Base-by-base conservation (phyloP, 1,139 yeast genomes). In the Yamadazyma sp. region DNA sequence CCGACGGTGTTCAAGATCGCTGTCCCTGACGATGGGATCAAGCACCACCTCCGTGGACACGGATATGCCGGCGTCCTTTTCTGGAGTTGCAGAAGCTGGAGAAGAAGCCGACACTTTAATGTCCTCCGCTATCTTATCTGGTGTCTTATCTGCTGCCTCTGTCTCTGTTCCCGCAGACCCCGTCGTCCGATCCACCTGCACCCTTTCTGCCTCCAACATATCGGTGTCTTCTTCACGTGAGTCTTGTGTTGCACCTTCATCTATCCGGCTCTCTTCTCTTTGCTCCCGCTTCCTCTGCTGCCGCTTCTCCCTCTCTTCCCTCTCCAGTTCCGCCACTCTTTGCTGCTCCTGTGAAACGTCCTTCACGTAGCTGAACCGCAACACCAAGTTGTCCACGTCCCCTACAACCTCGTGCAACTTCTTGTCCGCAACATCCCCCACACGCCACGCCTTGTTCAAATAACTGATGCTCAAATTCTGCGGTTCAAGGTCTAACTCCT, bases 331-430 rank as follows among this genome's bases (percentile, higher is more conserved):
- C 2, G 42, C 50, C 9, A 41, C 36, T n/a, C 29, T 28, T 29
- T 42, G 41, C 24, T 45, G 51, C 31, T 48, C 51, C 8, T 27
- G 44, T 14, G 34, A 39, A 11, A 31, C 42, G 15, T 52, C 51
- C 20, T 48, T 43, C 9, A 33, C 36, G 24, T 37, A 34, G 27
- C 33, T 42, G 17, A 48, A 41, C 30, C 54, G 36, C 17, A 48
- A 32, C 14, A 49, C 53, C 20, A 45, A 44, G 40, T 41, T 49
- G 9, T 40, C 39, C n/a, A 30, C 31, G 25, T 42, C 44, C 3
- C 54, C 53, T 7, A 46, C 38, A 6, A 48, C 5, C 5, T 42
- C 41, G 12, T 26, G 26, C 25, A 48, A 24, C 20, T 23, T 31
- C 23, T 29, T 17, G 12, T 31, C 24, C 16, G 20, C 27, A 22